Evolutionary conservation across 495 filamentous ascomycete species (phyloP), one percentile per base, ranked within the genome.

Genomic region (Thermothielavioides terrestris): DNA sequence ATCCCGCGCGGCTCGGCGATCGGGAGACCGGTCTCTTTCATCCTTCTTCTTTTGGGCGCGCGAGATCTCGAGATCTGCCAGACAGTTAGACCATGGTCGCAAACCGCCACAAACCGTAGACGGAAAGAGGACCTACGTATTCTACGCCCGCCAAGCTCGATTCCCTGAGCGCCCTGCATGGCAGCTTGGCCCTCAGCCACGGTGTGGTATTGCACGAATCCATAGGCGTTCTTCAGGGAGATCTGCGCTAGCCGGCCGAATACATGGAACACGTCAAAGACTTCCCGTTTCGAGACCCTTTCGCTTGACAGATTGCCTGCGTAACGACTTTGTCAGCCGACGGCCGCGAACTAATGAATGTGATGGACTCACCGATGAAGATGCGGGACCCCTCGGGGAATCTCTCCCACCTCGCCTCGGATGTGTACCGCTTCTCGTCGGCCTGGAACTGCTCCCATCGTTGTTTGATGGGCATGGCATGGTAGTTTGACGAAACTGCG

Each of bases 211-310:
- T 98, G 92, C 34, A 96, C 89, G 59, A 98, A 98, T 4, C 92
- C 92, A 68, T 95, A 98, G 2, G 89, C 89, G 64, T 90, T 88
- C 61, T 97, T 97, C 60, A 98, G 87, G 2, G 90, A 95, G 32
- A 98, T 88, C 63, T 98, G 92, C 2, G 91, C 91, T 30, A 98
- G 70, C 47, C 82, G 84, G 28, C 92, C 92, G 65, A 89, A 90
- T 36, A 78, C 77, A 61, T 85, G 81, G 59, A 98, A 98, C 14
- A 88, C 75, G 52, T 91, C 84, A 60, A 94, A 97, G 31, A 97
- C 77, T 63, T 96, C 91, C 50, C 86, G 80, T 65, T 98, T 97
- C 0, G 90, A 90, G 10, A 95, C 89, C 62, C 87, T 80, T 60
- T 98, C 92, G 21, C 85, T 90, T 22, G 88, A 89, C 20, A 98